phyloP scores from a whole-genome alignment of 2,329 filamentous ascomycete species.

The Alternaria atra region DNA sequence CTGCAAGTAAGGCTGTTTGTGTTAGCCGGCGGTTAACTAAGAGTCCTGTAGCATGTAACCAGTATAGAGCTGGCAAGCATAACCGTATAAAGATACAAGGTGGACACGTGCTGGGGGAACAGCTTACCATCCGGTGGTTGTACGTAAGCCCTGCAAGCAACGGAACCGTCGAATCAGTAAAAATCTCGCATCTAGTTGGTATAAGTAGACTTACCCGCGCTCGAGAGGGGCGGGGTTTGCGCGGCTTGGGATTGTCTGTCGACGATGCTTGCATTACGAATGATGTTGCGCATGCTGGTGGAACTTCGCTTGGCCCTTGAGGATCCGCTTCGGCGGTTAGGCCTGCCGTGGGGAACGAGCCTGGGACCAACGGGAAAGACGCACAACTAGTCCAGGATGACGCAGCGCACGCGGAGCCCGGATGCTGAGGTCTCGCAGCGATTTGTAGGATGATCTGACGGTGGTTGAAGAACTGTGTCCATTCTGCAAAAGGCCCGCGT shows the following conservation, averaged over 20 bases:
- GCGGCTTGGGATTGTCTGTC: constrained; percentile 40
- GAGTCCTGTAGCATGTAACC: not conserved
- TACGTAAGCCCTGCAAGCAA: constrained; percentile 49
- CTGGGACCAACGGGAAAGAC: constrained; percentile 11
- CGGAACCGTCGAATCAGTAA: constrained; percentile 4
- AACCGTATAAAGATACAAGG: not conserved
- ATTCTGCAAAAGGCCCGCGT: constrained; percentile 7
- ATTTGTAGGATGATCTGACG: not conserved
- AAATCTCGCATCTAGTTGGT: not conserved
- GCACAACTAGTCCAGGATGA: constrained; percentile 11
- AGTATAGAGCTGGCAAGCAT: not conserved
- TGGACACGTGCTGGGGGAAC: constrained; percentile 2
- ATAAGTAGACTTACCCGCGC: constrained; percentile 36
- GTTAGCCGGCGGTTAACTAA: constrained; percentile 17
- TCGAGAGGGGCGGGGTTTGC: constrained; percentile 54
- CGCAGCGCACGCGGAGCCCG: constrained; percentile 4
- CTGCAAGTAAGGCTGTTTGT: constrained; percentile 54
- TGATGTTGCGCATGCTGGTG: constrained; percentile 31
- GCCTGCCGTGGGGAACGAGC: constrained; percentile 15
- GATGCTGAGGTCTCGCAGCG: constrained; percentile 1
- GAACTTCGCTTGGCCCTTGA: constrained; percentile 36
- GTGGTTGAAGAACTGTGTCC: constrained; percentile 3
- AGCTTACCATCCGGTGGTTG: constrained; percentile 56
- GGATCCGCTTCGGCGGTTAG: constrained; percentile 31
- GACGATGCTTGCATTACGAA: constrained; percentile 39